Conservation (phyloP, 176 grass and related monocot species). For the Pontederia crassipes region DNA sequence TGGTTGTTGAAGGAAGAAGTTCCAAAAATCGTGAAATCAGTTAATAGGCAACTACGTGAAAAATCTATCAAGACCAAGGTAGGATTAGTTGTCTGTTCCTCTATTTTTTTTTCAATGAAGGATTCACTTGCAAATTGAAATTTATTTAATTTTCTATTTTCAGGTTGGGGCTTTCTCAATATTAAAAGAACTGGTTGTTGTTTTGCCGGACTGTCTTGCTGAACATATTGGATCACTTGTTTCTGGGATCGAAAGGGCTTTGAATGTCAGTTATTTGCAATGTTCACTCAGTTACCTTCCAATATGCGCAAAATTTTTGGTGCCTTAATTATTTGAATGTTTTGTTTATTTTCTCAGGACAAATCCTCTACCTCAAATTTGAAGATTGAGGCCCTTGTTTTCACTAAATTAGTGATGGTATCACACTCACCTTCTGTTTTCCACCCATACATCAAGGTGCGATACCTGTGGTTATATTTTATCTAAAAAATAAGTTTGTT, state of each 20-base stretch:
- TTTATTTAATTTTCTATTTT: conserved; percentile 1
- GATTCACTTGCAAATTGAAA: conserved; percentile 2
- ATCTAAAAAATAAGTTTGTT: too few relatives aligned
- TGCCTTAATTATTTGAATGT: background rate
- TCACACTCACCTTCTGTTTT: conserved; percentile 94
- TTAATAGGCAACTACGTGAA: conserved; percentile 93
- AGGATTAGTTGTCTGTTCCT: conserved; percentile 16
- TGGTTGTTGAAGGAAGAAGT: conserved; percentile 99
- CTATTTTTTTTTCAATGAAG: conserved; percentile 8
- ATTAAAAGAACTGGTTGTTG: conserved; percentile 92
- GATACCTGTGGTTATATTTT: background rate
- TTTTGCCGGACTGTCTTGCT: conserved; percentile 83
- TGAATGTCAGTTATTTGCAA: conserved; percentile 59
- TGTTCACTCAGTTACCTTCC: background rate
- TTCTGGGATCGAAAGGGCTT: conserved; percentile 96
- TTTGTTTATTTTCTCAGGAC: conserved; percentile 49
- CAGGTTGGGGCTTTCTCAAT: conserved; percentile 94
- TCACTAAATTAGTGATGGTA: conserved; percentile 91
- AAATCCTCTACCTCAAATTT: conserved; percentile 96
- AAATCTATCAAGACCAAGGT: conserved; percentile 99
- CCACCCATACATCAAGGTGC: conserved; percentile 90
- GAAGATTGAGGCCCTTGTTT: conserved; percentile 95
- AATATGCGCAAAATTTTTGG: background rate
- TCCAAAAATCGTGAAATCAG: conserved; percentile 86
- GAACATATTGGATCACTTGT: conserved; percentile 95